Evolutionary conservation across 306 rosid species (phyloP).

Genomic region (Gynostemma pentaphyllum): DNA sequence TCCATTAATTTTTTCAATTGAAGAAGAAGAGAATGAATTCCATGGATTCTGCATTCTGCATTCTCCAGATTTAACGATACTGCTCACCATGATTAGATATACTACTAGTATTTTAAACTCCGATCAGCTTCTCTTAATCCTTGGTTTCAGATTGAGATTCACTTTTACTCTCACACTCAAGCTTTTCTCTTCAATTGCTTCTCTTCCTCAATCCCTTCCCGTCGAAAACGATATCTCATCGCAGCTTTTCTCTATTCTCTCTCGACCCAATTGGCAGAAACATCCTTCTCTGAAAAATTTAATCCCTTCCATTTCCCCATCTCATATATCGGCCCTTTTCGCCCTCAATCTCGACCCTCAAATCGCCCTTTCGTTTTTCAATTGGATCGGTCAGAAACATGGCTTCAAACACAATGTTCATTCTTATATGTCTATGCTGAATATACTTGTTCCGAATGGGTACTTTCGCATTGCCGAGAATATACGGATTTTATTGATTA

Average conservation of each 20-base stretch:
- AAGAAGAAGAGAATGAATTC: too few relatives aligned
- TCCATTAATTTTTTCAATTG: too few relatives aligned
- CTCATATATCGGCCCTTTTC: constrained; percentile 45
- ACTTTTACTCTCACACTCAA: constrained; percentile 4
- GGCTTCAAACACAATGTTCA: constrained; percentile 36
- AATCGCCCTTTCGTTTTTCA: constrained; percentile 56
- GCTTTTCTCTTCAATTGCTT: constrained; percentile 28
- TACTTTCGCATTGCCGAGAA: constrained; percentile 44
- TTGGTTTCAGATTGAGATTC: constrained; percentile 2
- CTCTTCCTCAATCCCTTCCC: constrained; percentile 17
- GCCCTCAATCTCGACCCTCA: constrained; percentile 42
- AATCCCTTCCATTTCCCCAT: constrained; percentile 39
- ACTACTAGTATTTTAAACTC: constrained; percentile 20
- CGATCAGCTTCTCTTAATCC: constrained; percentile 8
- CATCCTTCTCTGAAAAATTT: constrained; percentile 35
- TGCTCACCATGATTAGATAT: constrained; percentile 27
- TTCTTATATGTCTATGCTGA: constrained; percentile 38
- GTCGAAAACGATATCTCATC: constrained; percentile 25
- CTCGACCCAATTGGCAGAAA: constrained; percentile 50
- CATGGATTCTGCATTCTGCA: too few relatives aligned
- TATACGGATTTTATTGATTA: constrained; percentile 52
- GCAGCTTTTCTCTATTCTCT: constrained; percentile 41
- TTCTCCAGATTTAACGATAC: too few relatives aligned
- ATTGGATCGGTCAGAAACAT: constrained; percentile 37
- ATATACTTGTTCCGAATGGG: constrained; percentile 42